These are phyloP conservation scores for Starmerella potacharoeniae DNA, from an alignment of 805 yeast genomes.

Conservation along the genomic window DNA sequence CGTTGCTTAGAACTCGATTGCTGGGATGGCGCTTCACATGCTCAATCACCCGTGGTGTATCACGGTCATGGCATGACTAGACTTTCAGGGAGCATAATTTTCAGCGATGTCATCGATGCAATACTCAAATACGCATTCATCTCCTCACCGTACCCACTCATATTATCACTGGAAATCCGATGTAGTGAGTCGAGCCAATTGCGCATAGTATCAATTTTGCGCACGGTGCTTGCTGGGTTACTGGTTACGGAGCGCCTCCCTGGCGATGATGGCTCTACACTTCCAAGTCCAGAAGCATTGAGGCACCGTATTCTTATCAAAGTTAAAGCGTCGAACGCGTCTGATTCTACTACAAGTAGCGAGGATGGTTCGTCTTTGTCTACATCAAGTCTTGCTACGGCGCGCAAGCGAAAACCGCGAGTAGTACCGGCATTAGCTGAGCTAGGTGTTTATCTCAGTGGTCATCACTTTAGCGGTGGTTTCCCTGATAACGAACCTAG, in stretches of 20 bases:
- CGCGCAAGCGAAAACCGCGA: background rate
- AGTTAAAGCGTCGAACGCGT: constrained; percentile 39
- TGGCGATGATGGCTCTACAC: constrained; percentile 21
- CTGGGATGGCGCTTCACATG: constrained; percentile 71
- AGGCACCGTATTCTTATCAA: constrained; percentile 65
- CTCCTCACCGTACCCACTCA: constrained; percentile 75
- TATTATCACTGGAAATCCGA: constrained; percentile 74
- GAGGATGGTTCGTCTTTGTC: constrained; percentile 3
- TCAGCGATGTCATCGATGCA: constrained; percentile 57
- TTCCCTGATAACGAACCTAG: constrained; percentile 78
- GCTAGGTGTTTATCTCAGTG: constrained; percentile 63
- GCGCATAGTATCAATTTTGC: constrained; percentile 43
- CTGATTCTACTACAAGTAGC: background rate
- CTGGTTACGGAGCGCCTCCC: constrained; percentile 36
- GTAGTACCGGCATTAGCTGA: constrained; percentile 36
- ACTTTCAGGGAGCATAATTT: constrained; percentile 61
- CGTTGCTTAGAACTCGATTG: constrained; percentile 90
- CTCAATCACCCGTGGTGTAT: constrained; percentile 59
- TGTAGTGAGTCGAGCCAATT: constrained; percentile 61
- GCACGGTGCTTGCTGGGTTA: constrained; percentile 47
- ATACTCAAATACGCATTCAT: constrained; percentile 80
- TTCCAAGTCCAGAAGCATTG: constrained; percentile 68
- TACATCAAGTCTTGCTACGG: constrained; percentile 29
- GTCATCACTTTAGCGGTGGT: constrained; percentile 67
- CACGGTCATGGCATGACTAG: constrained; percentile 58